Conservation (phyloP, 192 early-diverging fungal genomes). For the Coemansia sp. region DNA sequence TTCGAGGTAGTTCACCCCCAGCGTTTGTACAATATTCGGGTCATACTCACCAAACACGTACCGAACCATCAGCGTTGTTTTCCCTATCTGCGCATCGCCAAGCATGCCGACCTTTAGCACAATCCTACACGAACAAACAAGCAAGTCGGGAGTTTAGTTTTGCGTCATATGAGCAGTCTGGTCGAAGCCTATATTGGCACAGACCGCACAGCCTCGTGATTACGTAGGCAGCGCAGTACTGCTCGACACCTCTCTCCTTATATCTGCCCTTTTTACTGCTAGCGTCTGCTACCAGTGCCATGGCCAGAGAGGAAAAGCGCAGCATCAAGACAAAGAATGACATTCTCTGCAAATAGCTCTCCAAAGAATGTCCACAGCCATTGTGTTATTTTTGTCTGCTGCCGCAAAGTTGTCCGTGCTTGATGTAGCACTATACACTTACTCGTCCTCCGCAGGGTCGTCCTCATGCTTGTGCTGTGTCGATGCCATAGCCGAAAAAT, state of each 20-base stretch:
- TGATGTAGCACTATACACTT: constrained; percentile 25
- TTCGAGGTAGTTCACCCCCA: constrained; percentile 97
- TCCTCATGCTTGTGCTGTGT: constrained; percentile 30
- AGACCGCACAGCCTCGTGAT: neutral
- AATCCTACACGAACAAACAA: constrained; percentile 51
- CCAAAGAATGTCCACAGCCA: constrained; percentile 4
- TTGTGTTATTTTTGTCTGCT: constrained; percentile 4
- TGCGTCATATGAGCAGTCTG: constrained; percentile 1
- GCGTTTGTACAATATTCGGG: constrained; percentile 92
- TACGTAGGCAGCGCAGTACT: neutral
- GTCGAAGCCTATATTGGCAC: neutral
- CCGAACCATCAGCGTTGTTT: constrained; percentile 96
- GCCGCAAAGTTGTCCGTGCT: constrained; percentile 4
- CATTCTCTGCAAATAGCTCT: constrained; percentile 9
- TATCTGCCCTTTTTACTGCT: neutral
- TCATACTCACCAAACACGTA: constrained; percentile 95
- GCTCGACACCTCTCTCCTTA: neutral
- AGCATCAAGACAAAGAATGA: neutral
- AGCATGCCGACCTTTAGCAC: constrained; percentile 95
- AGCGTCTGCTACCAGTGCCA: neutral
- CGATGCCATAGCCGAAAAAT: constrained; percentile 13
- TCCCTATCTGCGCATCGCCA: constrained; percentile 94
- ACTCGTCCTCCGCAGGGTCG: constrained; percentile 37
- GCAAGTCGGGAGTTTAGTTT: neutral
- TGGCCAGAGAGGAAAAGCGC: neutral